phyloP scores from a whole-genome alignment of 2,329 filamentous ascomycete species.

The Alternaria gansuensis region DNA sequence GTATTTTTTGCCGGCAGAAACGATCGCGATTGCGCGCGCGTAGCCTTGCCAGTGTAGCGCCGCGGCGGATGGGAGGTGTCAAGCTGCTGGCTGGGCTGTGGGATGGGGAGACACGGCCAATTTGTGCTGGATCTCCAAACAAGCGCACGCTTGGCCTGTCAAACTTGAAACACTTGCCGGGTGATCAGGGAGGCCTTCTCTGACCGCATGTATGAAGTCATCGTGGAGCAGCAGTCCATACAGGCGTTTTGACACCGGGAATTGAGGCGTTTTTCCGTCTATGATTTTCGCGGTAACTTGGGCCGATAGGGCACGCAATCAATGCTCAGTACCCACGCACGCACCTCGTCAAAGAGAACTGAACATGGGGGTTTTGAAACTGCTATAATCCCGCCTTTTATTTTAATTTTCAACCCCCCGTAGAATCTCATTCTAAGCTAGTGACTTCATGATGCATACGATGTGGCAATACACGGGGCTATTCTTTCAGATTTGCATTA shows the following conservation, averaged over 20 bases:
- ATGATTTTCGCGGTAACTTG: conserved; percentile 5
- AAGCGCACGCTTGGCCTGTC: conserved; percentile 3
- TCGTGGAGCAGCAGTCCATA: conserved; percentile 3
- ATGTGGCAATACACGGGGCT: conserved; percentile 7
- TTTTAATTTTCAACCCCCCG: background rate
- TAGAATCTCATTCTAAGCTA: background rate
- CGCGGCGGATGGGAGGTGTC: conserved; percentile 6
- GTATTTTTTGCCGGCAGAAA: conserved; percentile 3
- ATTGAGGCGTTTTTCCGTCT: background rate
- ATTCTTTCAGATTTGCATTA: conserved; percentile 7
- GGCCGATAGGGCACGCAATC: background rate
- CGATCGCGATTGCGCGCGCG: conserved; percentile 11
- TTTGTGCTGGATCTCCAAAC: conserved; percentile 14
- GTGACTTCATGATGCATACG: conserved; percentile 8
- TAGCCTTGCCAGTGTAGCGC: conserved; percentile 9
- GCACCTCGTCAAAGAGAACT: conserved; percentile 1
- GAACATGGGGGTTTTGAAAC: conserved; percentile 17
- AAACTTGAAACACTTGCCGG: conserved; percentile 25
- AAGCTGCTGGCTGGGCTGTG: conserved; percentile 8
- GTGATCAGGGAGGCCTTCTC: conserved; percentile 23
- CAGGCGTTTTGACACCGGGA: background rate
- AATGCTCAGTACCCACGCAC: conserved; percentile 1
- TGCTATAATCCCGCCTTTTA: conserved; percentile 16
- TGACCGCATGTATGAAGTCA: conserved; percentile 27
- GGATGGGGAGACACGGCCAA: conserved; percentile 5